Conservation (phyloP, 2,329 filamentous ascomycete genomes). For the Scolecobasidium constrictum region DNA sequence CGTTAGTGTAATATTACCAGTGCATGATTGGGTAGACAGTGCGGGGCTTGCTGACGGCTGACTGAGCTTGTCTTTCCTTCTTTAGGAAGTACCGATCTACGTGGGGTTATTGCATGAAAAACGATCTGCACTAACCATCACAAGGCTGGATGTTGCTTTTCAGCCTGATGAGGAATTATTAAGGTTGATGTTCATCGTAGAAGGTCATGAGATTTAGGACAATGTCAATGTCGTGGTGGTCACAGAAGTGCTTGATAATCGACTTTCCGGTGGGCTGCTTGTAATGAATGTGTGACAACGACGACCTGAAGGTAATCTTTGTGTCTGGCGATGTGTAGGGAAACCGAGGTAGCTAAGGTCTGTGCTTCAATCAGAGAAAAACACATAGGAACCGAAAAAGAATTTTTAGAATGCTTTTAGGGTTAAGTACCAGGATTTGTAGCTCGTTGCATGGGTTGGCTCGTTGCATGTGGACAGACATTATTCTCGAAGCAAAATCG, state of each 20-base stretch:
- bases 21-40: neutral
- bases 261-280: neutral
- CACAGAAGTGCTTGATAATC: constrained; percentile 1
- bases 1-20: neutral
- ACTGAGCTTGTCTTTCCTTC: neutral
- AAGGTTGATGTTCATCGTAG: constrained; percentile 2
- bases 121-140: constrained; percentile 1
- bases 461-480: no score
- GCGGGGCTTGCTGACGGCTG: neutral
- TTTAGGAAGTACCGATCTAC: constrained; percentile 1
- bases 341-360: neutral
- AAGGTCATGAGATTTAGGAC: constrained; percentile 1
- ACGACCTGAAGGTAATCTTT: neutral
- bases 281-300: constrained; percentile 1
- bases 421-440: constrained; percentile 1
- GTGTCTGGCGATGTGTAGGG: neutral
- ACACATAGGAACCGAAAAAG: neutral
- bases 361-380: constrained; percentile 1
- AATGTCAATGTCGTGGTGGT: neutral
- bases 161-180: constrained; percentile 1
- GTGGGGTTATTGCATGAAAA: constrained; percentile 3
- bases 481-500: no score
- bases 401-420: constrained; percentile 1
- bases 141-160: constrained; percentile 3
- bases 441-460: constrained; percentile 3